Evolutionary conservation across 208 protist species (phyloP), one percentile per base, ranked within the genome.

Genomic region (Naegleria lovaniensis): DNA sequence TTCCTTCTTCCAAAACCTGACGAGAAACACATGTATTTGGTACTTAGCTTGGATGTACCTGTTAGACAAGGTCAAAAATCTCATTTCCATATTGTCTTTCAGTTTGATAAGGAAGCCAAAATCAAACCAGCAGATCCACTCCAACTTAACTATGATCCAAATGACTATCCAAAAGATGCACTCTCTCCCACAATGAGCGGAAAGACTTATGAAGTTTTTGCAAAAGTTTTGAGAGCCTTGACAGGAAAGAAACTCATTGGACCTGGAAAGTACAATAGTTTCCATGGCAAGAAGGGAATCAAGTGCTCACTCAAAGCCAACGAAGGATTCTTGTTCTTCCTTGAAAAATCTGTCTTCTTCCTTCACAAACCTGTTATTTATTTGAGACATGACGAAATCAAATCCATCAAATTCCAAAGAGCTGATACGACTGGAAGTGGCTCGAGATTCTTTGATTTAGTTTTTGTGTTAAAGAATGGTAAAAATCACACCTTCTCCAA

Each of bases 301-400:
- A 88, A 88, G 33, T 88, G 84, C 29, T 58, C 41, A n/a, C 22
- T 39, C 9, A 88, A 88, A 25, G 84, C 84, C 16, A 58, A 58
- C 41, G 84, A 88, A 88, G 84, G 84, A n/a, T n/a, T 22, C 9
- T 58, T 88, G 15, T 88, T 88, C n/a, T 88, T 88, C 84, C 41
- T 88, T 36, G 84, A 88, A 88, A 88, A 88, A 38, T 48, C 36
- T 9, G 16, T 88, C 39, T 88, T 88, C 41, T 88, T 88, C n/a
- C 55, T 88, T 19, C 41, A 88, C 84, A 88, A 88, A 38, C 84
- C 84, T 15, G n/a, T 38, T 39, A 88, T 88, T 19, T 88, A 88
- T 55, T 16, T 52, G 15, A 48, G 84, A 88, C 84, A 88, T 55
- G 84, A 88, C 7, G 84, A 88, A 58, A 58, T 88, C 13, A 88